Base-by-base conservation (phyloP, 2,329 filamentous ascomycete genomes). In the Stachybotrys elegans region DNA sequence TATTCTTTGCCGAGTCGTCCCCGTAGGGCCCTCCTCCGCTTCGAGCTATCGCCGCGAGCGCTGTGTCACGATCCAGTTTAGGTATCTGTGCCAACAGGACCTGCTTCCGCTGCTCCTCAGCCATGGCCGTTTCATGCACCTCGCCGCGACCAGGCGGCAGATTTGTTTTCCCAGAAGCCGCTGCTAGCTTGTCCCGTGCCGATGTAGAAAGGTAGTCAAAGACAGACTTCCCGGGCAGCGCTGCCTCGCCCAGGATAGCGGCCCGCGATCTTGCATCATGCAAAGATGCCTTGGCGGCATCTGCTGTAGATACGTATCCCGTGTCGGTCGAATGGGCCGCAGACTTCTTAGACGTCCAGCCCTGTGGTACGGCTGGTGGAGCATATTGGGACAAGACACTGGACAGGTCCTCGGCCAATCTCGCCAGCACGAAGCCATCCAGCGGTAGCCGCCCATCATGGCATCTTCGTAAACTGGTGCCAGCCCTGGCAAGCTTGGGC, bases 191-290 rank as follows among this genome's bases (percentile, higher is more conserved):
- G 42, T 92, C 84, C 48, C 93, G 82, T 4, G 87, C 81, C 25
- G 86, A 78, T 0, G 88, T 75, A 0, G 87, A 87, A 51, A 98
- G 76, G 63, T 87, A 98, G 65, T 97, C 91, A 62, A 97, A 98
- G 3, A 98, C 83, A 0, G 93, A 97, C 68, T 97, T 96, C 1
- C 89, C 88, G 0, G 91, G 91, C 1, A 97, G 71, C 27, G 55
- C 50, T 31, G 79, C 73, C 67, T 96, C 92, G 27, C 91, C 91
- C 2, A 97, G 74, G 1, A 95, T 72, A 4, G 81, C 81, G 12
- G 90, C 91, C 49, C 93, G 81, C 34, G 84, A 74, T 57, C 81
- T 84, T 1, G 88, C 83, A 59, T 95, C 82, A 8, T 95, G 74
- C 1, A 74, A 80, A 0, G 88, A 93, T 3, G 79, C 72, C 62